Conservation (phyloP, 305 asterid genomes). For the Stenogyne calaminthoides region DNA sequence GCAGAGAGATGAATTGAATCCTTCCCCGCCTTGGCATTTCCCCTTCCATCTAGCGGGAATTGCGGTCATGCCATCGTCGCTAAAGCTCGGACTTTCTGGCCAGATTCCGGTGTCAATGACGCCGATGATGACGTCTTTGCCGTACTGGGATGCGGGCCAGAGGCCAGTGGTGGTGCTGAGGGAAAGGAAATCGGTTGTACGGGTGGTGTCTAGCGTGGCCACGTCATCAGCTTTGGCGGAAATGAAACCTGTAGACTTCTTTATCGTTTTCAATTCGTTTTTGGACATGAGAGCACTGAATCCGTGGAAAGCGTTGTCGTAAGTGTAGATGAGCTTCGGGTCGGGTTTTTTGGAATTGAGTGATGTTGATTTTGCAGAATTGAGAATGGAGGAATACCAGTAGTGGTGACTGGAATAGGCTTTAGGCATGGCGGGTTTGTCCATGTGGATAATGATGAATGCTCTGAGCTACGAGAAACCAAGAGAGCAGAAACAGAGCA, state of each 20-base stretch:
- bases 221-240: constrained; percentile 28
- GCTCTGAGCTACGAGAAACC: no score
- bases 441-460: no score
- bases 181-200: constrained; percentile 41
- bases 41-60: constrained; percentile 54
- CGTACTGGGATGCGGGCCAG: constrained; percentile 53
- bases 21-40: constrained; percentile 41
- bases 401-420: no score
- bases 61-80: constrained; percentile 43
- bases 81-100: constrained; percentile 55
- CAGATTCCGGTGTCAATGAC: constrained; percentile 50
- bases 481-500: no score
- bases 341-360: neutral
- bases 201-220: constrained; percentile 37
- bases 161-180: constrained; percentile 38
- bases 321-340: constrained; percentile 32
- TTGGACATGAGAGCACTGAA: constrained; percentile 34
- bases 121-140: constrained; percentile 50
- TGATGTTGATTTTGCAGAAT: no score
- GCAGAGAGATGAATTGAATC: constrained; percentile 48
- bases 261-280: constrained; percentile 26
- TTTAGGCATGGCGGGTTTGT: no score
- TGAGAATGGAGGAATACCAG: no score
- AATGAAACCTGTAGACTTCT: constrained; percentile 34
- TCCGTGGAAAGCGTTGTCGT: constrained; percentile 39